Evolutionary conservation across 495 filamentous ascomycete genomes (phyloP).

Genomic region (Ascodesmis nigricans): DNA sequence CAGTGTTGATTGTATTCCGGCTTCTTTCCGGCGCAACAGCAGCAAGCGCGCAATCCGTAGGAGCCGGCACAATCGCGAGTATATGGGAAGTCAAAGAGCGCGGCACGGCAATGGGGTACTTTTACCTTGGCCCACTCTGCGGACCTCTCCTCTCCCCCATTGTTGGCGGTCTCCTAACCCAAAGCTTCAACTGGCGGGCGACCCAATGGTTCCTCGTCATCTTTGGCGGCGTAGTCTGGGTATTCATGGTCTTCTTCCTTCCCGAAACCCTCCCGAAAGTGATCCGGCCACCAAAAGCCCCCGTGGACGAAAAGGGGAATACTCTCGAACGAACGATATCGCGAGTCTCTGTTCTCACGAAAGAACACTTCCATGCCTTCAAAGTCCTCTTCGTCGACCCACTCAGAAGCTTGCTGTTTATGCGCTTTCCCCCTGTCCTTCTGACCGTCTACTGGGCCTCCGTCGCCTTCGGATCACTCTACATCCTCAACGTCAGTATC

Average conservation of each 20-base stretch:
- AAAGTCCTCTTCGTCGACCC: slow-evolving; percentile 62
- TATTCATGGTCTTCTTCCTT: slow-evolving; percentile 42
- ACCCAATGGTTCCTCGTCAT: slow-evolving; percentile 72
- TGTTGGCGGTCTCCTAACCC: slow-evolving; percentile 54
- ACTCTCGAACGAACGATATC: slow-evolving; percentile 8
- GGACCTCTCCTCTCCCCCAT: slow-evolving; percentile 74
- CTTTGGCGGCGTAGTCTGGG: slow-evolving; percentile 44
- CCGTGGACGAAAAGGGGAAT: background rate
- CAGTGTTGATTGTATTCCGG: slow-evolving; percentile 63
- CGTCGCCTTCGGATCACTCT: slow-evolving; percentile 63
- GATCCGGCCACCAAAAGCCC: background rate
- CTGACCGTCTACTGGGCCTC: slow-evolving; percentile 63
- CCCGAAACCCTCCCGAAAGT: slow-evolving; percentile 40
- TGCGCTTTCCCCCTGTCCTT: slow-evolving; percentile 59
- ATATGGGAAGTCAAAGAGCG: slow-evolving; percentile 67
- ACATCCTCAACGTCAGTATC: slow-evolving; percentile 70
- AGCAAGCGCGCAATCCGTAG: slow-evolving; percentile 76
- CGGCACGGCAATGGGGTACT: slow-evolving; percentile 76
- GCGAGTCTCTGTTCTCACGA: slow-evolving; percentile 4
- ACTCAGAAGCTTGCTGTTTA: slow-evolving; percentile 50
- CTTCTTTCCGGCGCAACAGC: slow-evolving; percentile 62
- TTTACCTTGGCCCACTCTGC: slow-evolving; percentile 73
- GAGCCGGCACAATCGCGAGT: slow-evolving; percentile 81
- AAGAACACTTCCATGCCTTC: slow-evolving; percentile 23
- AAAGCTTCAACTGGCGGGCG: slow-evolving; percentile 52